A percentile compares a stretch with the other conserved stretches of the same genome.
Evolutionary conservation across 768 basidiomycete genomes (phyloP).

Genomic region (Rhizopogon vulgaris): DNA sequence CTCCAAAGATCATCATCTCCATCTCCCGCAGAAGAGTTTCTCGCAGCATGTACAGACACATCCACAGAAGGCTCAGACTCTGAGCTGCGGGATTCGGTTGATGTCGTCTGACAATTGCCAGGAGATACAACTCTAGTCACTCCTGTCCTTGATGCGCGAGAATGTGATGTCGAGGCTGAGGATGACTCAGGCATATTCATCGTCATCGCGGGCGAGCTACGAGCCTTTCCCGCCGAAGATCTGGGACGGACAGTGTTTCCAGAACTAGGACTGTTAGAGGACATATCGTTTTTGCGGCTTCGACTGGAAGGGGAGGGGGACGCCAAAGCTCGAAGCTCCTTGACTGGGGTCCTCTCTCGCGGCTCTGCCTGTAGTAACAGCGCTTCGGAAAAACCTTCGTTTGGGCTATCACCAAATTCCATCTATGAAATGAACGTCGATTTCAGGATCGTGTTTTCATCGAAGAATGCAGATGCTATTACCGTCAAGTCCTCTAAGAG

Average conservation of each 20-base stretch:
- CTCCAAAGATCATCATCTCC: constrained; percentile 27
- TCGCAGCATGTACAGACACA: constrained; percentile 6
- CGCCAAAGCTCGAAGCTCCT: neutral
- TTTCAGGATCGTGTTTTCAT: neutral
- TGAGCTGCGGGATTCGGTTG: neutral
- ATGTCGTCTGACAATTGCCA: neutral
- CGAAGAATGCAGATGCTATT: constrained; percentile 6
- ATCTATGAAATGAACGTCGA: neutral
- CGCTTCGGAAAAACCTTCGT: neutral
- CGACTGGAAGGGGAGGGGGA: neutral
- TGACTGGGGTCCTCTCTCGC: neutral
- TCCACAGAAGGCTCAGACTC: constrained; percentile 3
- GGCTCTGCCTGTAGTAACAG: neutral
- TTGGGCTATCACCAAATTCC: neutral
- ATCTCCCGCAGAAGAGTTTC: constrained; percentile 7
- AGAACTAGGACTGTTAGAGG: neutral
- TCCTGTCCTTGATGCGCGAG: neutral
- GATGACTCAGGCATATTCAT: neutral
- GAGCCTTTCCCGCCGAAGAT: neutral
- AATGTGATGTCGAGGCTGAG: neutral
- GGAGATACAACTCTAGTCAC: neutral
- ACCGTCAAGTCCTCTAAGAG: constrained; percentile 38
- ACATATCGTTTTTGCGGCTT: neutral
- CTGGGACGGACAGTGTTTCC: neutral
- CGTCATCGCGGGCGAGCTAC: neutral